Conservation (phyloP, 179 eudicot species). For the Silene coronaria region DNA sequence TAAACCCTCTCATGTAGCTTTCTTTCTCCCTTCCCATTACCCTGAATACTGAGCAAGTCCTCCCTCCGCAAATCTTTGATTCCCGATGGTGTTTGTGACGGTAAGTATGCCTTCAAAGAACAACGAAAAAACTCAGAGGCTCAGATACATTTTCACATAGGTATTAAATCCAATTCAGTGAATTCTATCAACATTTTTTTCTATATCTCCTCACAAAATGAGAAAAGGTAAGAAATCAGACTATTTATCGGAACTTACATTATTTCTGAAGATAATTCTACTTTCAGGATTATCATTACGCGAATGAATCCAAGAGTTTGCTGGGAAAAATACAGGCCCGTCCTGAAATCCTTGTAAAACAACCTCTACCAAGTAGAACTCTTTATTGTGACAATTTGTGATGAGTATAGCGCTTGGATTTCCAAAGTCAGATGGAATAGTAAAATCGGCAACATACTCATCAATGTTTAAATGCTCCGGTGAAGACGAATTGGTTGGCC, state of each 20-base stretch:
- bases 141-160: constrained; percentile 16
- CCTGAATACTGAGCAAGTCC: constrained; percentile 65
- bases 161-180: background rate
- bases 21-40: constrained; percentile 76
- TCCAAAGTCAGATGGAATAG: constrained; percentile 63
- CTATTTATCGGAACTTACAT: constrained; percentile 31
- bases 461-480: constrained; percentile 37
- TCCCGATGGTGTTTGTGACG: constrained; percentile 87
- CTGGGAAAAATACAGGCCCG: constrained; percentile 61
- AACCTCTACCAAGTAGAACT: constrained; percentile 64
- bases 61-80: constrained; percentile 69
- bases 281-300: constrained; percentile 67
- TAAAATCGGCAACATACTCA: constrained; percentile 52
- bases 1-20: constrained; percentile 68
- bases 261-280: constrained; percentile 76
- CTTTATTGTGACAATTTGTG: constrained; percentile 61
- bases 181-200: background rate
- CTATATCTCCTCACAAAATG: background rate
- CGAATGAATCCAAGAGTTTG: constrained; percentile 83
- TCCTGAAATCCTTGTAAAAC: constrained; percentile 53
- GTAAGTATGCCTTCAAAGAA: constrained; percentile 55
- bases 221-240: no score
- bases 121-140: constrained; percentile 9
- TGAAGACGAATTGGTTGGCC: constrained; percentile 54
- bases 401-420: constrained; percentile 71